phyloP scores from a whole-genome alignment of 108 stramenopile species.

The Schizochytrium sp. region DNA sequence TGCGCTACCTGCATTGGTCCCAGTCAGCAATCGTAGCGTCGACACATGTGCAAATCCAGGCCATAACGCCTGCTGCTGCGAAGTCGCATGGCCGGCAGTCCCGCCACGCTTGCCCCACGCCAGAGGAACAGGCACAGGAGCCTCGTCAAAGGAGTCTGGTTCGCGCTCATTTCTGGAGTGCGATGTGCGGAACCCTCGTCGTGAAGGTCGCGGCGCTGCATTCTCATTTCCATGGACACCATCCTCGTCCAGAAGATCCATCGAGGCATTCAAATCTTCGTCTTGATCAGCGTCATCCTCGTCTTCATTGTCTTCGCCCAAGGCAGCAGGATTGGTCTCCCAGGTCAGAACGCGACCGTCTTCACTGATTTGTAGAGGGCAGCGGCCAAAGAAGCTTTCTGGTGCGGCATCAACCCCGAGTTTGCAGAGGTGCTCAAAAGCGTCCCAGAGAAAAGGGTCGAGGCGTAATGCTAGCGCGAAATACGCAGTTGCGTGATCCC shows the following conservation, averaged over 20 bases:
- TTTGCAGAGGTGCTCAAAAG: constrained; percentile 68
- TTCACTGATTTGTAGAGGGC: not conserved
- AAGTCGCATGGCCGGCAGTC: too few relatives aligned
- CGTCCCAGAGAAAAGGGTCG: constrained; percentile 74
- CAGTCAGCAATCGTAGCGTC: not conserved
- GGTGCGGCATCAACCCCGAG: constrained; percentile 45
- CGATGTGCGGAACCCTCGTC: too few relatives aligned
- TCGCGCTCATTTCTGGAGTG: too few relatives aligned
- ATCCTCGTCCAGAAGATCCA: not conserved
- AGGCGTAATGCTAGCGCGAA: constrained; percentile 63
- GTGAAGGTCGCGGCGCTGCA: too few relatives aligned
- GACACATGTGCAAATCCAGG: not conserved
- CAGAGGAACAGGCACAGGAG: too few relatives aligned
- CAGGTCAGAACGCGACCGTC: not conserved
- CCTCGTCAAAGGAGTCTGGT: too few relatives aligned
- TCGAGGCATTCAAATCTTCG: not conserved
- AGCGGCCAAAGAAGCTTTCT: constrained; percentile 3
- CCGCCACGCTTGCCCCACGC: too few relatives aligned
- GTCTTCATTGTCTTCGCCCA: not conserved
- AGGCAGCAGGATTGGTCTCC: not conserved
- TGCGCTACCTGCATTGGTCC: not conserved
- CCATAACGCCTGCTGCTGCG: not conserved
- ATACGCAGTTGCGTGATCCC: constrained; percentile 61
- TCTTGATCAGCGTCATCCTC: not conserved
- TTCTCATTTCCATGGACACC: too few relatives aligned